Evolutionary conservation across 116 monocot species (phyloP), one percentile per base, ranked within the genome.

Genomic region (Papilionanthe hybrid): DNA sequence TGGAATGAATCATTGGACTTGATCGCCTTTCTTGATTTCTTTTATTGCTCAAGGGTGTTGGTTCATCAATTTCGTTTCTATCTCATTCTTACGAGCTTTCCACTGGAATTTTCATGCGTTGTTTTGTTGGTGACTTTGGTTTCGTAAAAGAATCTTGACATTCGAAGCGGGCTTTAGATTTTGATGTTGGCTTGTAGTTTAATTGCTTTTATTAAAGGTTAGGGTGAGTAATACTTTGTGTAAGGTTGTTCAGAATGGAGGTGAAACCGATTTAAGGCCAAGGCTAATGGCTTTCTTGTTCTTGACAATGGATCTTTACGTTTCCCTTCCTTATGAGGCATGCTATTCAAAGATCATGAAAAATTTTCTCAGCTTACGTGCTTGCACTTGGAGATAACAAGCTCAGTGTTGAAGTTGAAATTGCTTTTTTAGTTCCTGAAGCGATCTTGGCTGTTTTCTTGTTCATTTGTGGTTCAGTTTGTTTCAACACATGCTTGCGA

Each of bases 241-340:
- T 19, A 73, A 44, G 73, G 13, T 73, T 73, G 6, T 42, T 73
- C 19, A 7, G n/a, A 7, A 44, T 57, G 55, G 57, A 74, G 68
- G 76, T 76, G 68, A 76, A 68, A 20, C 41, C 50, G 5, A 50
- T 43, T 50, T 48, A 81, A 53, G 29, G 50, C n/a, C 48, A 49
- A 49, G 68, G 29, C 42, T 6, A 53, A 73, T 23, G 76, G 82
- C 77, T 41, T 82, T 82, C 32, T 55, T 77, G 82, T 82, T 77
- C 69, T 41, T 82, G 82, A 77, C 77, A 28, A 66, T 71, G 82
- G 77, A 68, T 77, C 71, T 15, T 23, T 82, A 45, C 82, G 77
- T 0, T 77, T 82, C 27, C 55, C 68, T 67, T 76, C 53, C 12
- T 23, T 82, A 5, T 77, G 71, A 45, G 82, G 75, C 41, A 37